Conservation (phyloP, 2,329 filamentous ascomycete species). For the Alternaria brassicicola region DNA sequence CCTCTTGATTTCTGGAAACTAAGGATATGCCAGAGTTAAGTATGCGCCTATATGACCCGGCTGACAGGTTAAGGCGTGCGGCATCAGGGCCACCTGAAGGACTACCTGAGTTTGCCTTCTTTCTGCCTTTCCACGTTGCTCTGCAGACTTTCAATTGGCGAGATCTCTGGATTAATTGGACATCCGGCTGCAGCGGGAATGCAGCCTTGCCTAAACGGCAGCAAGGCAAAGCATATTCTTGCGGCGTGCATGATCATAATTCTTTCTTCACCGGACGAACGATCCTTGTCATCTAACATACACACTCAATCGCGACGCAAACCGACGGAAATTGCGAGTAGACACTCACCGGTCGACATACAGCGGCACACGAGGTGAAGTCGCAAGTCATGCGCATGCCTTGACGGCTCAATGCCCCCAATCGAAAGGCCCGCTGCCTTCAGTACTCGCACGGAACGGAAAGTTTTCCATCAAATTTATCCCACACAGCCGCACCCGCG, state of each 20-base stretch:
- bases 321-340: neutral
- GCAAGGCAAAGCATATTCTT: constrained; percentile 3
- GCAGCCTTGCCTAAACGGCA: constrained; percentile 7
- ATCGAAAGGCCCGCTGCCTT: constrained; percentile 1
- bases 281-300: constrained; percentile 7
- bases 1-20: neutral
- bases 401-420: constrained; percentile 5
- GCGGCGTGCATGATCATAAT: constrained; percentile 14
- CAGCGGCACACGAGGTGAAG: neutral
- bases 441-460: constrained; percentile 1
- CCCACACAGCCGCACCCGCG: constrained; percentile 1
- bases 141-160: constrained; percentile 22
- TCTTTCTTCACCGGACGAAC: constrained; percentile 14
- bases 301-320: neutral
- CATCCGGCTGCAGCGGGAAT: constrained; percentile 17
- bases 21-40: constrained; percentile 28
- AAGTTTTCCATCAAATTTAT: constrained; percentile 1
- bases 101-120: constrained; percentile 28
- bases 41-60: constrained; percentile 18
- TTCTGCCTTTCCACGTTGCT: constrained; percentile 2
- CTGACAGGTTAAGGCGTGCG: constrained; percentile 18
- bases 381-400: constrained; percentile 13
- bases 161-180: constrained; percentile 4
- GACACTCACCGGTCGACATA: constrained; percentile 12
- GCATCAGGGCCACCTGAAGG: constrained; percentile 14